Conservation (phyloP, 345 rosid genomes). For the Eucalyptus decipiens region DNA sequence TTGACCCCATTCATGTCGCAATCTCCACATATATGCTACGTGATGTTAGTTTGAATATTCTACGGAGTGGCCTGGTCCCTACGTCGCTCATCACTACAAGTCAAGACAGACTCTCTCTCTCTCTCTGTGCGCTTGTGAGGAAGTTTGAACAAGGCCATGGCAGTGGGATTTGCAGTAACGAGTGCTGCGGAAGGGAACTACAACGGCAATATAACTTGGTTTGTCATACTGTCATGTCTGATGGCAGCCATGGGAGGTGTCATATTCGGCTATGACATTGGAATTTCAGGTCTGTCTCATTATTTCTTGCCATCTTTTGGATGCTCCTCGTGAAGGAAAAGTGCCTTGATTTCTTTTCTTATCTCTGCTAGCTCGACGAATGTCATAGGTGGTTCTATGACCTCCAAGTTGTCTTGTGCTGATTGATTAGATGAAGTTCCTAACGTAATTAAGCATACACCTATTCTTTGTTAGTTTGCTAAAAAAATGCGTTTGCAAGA, state of each 20-base stretch:
- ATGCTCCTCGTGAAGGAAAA: background rate
- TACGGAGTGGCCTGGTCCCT: background rate
- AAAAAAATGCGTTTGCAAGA: background rate
- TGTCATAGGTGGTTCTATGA: background rate
- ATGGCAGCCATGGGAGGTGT: slow-evolving; percentile 92
- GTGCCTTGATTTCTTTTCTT: background rate
- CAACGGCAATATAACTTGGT: slow-evolving; percentile 44
- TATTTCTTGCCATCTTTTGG: background rate
- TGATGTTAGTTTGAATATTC: background rate
- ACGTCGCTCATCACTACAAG: background rate
- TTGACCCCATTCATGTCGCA: background rate
- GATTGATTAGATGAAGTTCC: background rate
- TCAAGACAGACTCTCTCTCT: background rate
- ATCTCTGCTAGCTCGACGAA: background rate
- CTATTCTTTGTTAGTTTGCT: background rate
- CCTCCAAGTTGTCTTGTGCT: background rate
- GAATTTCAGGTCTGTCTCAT: slow-evolving; percentile 41
- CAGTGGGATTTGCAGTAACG: slow-evolving; percentile 11
- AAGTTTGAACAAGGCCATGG: slow-evolving; percentile 18
- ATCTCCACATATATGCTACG: background rate
- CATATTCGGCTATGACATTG: slow-evolving; percentile 83
- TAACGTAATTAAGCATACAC: background rate
- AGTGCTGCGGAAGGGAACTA: slow-evolving; percentile 3
- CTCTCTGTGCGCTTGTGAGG: background rate
- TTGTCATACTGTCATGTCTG: slow-evolving; percentile 60